phyloP scores from a whole-genome alignment of 257 asterid genomes.

The Mentha longifolia region DNA sequence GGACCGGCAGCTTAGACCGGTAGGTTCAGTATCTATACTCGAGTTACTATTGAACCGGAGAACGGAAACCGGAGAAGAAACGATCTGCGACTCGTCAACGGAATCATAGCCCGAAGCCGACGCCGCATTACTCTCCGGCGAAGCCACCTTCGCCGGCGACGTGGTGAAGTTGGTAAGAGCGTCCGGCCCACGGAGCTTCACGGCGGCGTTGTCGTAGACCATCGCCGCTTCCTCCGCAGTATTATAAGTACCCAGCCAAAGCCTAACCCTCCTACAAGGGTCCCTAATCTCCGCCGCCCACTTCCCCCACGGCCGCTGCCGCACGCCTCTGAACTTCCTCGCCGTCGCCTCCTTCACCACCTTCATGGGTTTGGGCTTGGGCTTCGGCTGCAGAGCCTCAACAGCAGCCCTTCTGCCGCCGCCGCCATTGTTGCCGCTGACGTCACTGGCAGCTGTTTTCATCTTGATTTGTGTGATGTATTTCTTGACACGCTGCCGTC shows the following conservation, averaged over 20 bases:
- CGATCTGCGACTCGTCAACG: conserved; percentile 54
- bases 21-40: conserved; percentile 38
- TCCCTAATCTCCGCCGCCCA: conserved; percentile 79
- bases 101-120: conserved; percentile 67
- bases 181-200: conserved; percentile 63
- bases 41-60: conserved; percentile 47
- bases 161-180: conserved; percentile 56
- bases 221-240: conserved; percentile 77
- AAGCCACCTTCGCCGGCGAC: conserved; percentile 32
- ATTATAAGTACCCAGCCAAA: conserved; percentile 72
- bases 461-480: conserved; percentile 64
- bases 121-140: conserved; percentile 21
- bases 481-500: conserved; percentile 58
- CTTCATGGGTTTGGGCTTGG: conserved; percentile 52
- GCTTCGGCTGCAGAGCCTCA: conserved; percentile 44
- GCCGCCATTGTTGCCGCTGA: neutral
- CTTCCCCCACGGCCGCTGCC: conserved; percentile 75
- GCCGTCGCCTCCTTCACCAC: conserved; percentile 31
- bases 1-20: conserved; percentile 37
- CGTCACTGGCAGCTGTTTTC: conserved; percentile 30
- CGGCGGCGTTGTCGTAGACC: conserved; percentile 76
- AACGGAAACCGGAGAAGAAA: conserved; percentile 59
- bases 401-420: neutral
- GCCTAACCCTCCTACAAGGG: conserved; percentile 51
- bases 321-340: conserved; percentile 65